Evolutionary conservation across 129 eudicot genomes (phyloP), one percentile per base, ranked within the genome.

Genomic region (Tagetes patula): DNA sequence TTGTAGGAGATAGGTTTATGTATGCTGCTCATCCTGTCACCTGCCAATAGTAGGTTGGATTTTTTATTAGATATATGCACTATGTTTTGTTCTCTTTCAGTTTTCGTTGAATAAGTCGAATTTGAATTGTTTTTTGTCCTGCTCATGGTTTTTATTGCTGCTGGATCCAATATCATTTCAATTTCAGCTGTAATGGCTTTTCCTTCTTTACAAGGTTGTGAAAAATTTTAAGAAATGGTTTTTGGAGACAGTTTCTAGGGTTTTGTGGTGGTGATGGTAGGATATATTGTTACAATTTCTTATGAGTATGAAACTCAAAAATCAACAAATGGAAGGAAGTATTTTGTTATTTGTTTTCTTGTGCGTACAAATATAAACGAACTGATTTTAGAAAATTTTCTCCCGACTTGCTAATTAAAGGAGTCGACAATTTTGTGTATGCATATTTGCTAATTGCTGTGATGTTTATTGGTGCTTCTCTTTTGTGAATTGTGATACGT

Each of bases 41-140:
- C 49, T 64, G 69, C 70, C 70, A 41, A 41, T 65, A 14, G 70
- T 67, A 46, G 41, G 20, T 67, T 32, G 39, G 58, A 67, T 45
- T 33, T 4, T 27, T 67, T 46, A 10, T 65, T 42, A 65, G 8
- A 4, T 20, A 20, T 20, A 20, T 20, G 27, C 27, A 20, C 27
- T 20, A 20, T 20, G 27, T 20, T 20, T 20, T 20, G 27, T 20
- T 20, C 27, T 20, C 27, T 20, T 20, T 20, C 27, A 20, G 27
- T 20, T 20, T 20, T 20, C 27, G 27, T 20, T 20, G 27, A 20
- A 20, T 20, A 20, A 20, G 27, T 20, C 27, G 27, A 20, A 20
- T 20, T 20, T 20, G 27, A 20, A 20, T 20, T 20, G 27, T 20
- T 20, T 20, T 20, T 20, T 20, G 27, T 20, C 27, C 27, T 20